Evolutionary conservation across 179 eudicot species (phyloP).

Genomic region (Spergularia azorica): DNA sequence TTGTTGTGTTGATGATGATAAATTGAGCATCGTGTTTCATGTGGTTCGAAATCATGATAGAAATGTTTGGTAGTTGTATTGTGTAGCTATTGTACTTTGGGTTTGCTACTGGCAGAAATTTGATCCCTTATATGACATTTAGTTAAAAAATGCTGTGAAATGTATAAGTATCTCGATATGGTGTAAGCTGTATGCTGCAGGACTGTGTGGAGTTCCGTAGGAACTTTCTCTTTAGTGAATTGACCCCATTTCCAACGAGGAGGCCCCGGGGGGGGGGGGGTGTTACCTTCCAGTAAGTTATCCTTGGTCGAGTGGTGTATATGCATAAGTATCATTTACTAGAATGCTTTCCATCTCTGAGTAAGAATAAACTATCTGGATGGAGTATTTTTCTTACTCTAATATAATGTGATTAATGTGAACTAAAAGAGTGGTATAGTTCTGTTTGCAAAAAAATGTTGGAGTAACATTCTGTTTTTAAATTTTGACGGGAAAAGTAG

Average conservation of each 20-base stretch:
- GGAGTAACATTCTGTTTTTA: not conserved
- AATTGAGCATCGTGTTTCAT: not conserved
- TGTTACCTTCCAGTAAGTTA: not conserved
- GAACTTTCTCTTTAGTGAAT: not conserved
- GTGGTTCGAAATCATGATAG: not conserved
- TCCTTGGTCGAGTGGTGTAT: not conserved
- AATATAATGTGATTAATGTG: not conserved
- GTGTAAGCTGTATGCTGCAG: too few species aligned
- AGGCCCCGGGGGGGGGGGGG: too few species aligned
- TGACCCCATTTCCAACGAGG: not conserved
- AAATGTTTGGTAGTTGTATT: not conserved
- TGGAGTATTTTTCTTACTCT: not conserved
- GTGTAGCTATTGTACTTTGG: slow-evolving; percentile 4
- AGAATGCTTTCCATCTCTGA: not conserved
- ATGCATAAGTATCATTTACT: not conserved
- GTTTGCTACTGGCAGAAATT: not conserved
- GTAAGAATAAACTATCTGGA: not conserved
- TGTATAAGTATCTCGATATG: not conserved
- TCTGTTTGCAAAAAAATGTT: not conserved
- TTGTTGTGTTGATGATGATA: not conserved
- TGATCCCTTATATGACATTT: slow-evolving; percentile 1
- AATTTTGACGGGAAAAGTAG: not conserved
- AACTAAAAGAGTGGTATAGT: not conserved
- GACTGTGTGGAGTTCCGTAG: not conserved
- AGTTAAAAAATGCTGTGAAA: not conserved